Evolutionary conservation across 352 stramenopile species (phyloP).

Genomic region (Pythium guiyangense): DNA sequence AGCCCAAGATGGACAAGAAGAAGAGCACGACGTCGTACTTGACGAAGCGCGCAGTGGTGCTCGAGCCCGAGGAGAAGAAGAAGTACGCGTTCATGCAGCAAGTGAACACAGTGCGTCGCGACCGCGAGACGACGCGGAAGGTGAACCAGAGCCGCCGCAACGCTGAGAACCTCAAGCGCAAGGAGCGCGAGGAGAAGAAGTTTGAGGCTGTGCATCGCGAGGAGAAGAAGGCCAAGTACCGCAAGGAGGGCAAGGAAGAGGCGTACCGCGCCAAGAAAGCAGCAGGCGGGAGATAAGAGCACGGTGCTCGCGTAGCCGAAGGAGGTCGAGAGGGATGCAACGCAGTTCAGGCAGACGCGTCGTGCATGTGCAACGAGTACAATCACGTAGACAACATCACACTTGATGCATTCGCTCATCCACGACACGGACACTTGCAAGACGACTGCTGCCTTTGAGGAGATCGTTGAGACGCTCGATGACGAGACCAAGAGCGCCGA

Average conservation of each 20-base stretch:
- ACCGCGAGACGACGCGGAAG: slow-evolving; percentile 94
- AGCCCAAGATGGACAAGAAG: slow-evolving; percentile 94
- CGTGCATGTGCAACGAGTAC: too few species aligned
- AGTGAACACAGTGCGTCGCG: slow-evolving; percentile 96
- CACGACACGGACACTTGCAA: too few species aligned
- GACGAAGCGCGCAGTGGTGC: slow-evolving; percentile 89
- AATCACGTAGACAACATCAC: too few species aligned
- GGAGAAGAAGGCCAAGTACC: slow-evolving; percentile 87
- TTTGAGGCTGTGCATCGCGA: slow-evolving; percentile 81
- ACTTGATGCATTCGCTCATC: too few species aligned
- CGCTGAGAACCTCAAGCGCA: slow-evolving; percentile 89
- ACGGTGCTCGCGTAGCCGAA: slow-evolving; percentile 21
- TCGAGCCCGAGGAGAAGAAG: slow-evolving; percentile 95
- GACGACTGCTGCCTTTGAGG: too few species aligned
- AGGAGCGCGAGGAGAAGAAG: slow-evolving; percentile 88
- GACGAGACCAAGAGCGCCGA: too few species aligned
- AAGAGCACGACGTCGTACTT: slow-evolving; percentile 79
- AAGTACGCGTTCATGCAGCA: slow-evolving; percentile 97
- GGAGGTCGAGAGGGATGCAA: too few species aligned
- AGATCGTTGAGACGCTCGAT: too few species aligned
- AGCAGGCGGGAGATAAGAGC: slow-evolving; percentile 16
- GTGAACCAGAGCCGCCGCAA: slow-evolving; percentile 86
- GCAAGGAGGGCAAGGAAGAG: slow-evolving; percentile 73
- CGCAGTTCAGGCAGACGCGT: too few species aligned
- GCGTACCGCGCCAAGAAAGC: slow-evolving; percentile 50